Evolutionary conservation across 257 asterid species (phyloP), one percentile per base, ranked within the genome.

Genomic region (Penstemon eatonii): DNA sequence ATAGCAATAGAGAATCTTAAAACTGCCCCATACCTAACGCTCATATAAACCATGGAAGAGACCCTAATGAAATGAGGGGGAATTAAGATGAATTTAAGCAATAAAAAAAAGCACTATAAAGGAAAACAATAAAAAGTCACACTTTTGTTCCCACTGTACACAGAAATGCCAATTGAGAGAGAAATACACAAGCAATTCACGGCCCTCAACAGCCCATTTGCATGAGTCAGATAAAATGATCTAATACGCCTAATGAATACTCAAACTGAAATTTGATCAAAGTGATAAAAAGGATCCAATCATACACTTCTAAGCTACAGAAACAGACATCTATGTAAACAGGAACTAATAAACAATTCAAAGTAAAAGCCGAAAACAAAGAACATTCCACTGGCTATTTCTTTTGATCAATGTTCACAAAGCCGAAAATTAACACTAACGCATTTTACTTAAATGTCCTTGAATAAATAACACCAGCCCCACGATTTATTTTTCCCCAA

Each of bases 391-490:
- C 52, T 50, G 36, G 8, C 45, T 36, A 69, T 6, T 59, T 33
- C 60, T 43, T 40, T 19, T 47, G 61, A 7, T 45, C 49, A 52
- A 64, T 37, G 42, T 65, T 46, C 39, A 59, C 52, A 57, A 47
- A 15, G 18, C 18, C 18, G 33, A 25, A 15, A 55, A 54, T 11
- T 7, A 10, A 63, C 18, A 36, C 10, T 25, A 60, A 11, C 47
- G 57, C 37, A 66, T 25, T 25, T 0, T 25, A 13, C 38, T 1
- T 4, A 52, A 52, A 7, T 19, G 46, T 13, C 56, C 41, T 13
- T 36, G 4, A 37, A 51, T 6, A 19, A 43, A 61, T 72, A 7
- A 57, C 8, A 11, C 8, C 18, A 40, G 44, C 7, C 18, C 49
- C 3, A 7, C 3, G 11, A 8, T 52, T 12, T 25, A 1, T 25